Conservation (phyloP, 805 yeast species). For the Lipomyces yamadae region DNA sequence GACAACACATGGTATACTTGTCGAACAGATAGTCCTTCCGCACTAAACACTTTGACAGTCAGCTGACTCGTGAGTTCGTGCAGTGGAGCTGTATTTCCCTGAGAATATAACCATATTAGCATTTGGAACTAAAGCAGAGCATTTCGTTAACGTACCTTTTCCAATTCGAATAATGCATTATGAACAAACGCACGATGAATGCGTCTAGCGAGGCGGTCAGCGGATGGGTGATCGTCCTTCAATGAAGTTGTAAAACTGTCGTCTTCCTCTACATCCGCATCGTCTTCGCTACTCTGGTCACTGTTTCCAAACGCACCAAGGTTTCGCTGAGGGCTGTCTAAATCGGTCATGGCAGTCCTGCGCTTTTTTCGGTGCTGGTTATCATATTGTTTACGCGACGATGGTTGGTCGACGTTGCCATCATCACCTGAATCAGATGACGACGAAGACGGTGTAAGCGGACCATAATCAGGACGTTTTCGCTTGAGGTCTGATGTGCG, state of each 20-base stretch:
- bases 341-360: background rate
- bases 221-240: slow-evolving; percentile 1
- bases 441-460: slow-evolving; percentile 12
- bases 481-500: background rate
- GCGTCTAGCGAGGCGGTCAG: slow-evolving; percentile 16
- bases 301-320: background rate
- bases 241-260: background rate
- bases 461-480: slow-evolving; percentile 11
- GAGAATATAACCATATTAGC: slow-evolving; percentile 41
- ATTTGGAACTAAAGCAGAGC: slow-evolving; percentile 21
- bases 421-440: slow-evolving; percentile 16
- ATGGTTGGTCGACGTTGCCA: background rate
- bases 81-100: slow-evolving; percentile 59
- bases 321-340: background rate
- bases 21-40: slow-evolving; percentile 58
- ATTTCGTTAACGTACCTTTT: slow-evolving; percentile 50
- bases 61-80: slow-evolving; percentile 66
- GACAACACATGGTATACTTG: slow-evolving; percentile 62
- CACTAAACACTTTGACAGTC: slow-evolving; percentile 55
- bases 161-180: slow-evolving; percentile 72
- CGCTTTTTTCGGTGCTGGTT: background rate
- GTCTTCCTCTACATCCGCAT: background rate
- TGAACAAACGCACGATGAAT: slow-evolving; percentile 53
- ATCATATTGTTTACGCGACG: background rate
- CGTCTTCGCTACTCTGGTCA: slow-evolving; percentile 1